Evolutionary conservation across 1,284 basidiomycete genomes (phyloP).

Genomic region (Papiliotrema laurentii): DNA sequence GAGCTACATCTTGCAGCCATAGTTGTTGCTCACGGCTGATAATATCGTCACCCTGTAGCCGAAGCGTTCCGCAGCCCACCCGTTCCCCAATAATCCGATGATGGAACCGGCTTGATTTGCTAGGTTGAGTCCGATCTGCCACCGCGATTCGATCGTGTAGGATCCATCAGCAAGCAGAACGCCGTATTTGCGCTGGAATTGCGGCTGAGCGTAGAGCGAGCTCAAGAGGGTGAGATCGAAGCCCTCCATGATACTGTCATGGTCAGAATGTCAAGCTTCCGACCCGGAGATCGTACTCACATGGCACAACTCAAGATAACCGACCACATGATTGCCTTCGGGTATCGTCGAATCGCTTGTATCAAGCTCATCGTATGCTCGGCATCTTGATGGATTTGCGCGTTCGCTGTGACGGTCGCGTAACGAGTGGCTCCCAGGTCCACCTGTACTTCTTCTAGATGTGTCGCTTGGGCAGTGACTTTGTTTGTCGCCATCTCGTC

Average conservation of each 20-base stretch:
- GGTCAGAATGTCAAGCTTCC: no score
- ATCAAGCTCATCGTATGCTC: constrained; percentile 45
- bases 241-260: constrained; percentile 53
- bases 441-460: no score
- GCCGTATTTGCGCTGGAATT: constrained; percentile 43
- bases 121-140: constrained; percentile 51
- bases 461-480: no score
- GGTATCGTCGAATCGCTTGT: constrained; percentile 46
- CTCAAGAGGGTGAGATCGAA: constrained; percentile 43
- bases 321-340: constrained; percentile 50
- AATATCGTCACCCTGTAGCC: constrained; percentile 42
- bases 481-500: no score
- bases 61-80: constrained; percentile 45
- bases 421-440: no score
- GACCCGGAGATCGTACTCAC: no score
- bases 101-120: constrained; percentile 46
- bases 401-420: no score
- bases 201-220: constrained; percentile 33
- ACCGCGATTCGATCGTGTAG: constrained; percentile 49
- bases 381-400: constrained; percentile 32
- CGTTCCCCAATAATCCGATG: constrained; percentile 48
- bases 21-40: constrained; percentile 36
- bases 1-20: constrained; percentile 37
- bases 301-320: constrained; percentile 49
- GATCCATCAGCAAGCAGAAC: constrained; percentile 30